Conservation (phyloP, 2,329 filamentous ascomycete species). For the Colletotrichum aenigma region DNA sequence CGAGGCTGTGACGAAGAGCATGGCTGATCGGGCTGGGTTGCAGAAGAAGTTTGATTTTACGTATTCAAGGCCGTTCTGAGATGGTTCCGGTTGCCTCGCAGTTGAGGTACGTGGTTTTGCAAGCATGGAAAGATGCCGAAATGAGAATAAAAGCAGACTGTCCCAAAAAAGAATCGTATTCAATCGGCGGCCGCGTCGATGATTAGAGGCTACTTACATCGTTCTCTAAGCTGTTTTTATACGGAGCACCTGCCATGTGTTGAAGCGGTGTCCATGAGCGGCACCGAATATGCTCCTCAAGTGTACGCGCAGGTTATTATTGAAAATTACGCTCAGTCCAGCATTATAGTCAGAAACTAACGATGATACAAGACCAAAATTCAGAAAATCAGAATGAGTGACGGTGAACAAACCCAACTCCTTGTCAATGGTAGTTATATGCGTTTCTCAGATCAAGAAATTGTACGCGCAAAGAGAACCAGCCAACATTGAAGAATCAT, state of each 20-base stretch:
- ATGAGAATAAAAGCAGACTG: background rate
- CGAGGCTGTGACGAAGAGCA: background rate
- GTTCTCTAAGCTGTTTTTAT: accelerated
- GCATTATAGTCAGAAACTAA: accelerated
- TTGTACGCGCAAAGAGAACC: accelerated
- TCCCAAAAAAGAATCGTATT: accelerated
- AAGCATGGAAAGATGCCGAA: accelerated
- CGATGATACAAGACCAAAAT: no score
- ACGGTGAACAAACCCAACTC: accelerated
- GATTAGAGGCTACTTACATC: accelerated
- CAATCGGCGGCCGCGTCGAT: background rate
- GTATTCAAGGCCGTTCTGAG: background rate
- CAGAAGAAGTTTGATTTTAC: constrained; percentile 1
- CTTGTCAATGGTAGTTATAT: accelerated
- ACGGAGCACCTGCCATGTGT: accelerated
- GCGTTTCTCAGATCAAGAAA: background rate
- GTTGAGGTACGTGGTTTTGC: background rate
- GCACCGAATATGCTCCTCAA: background rate
- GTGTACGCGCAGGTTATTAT: accelerated
- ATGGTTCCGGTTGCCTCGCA: background rate
- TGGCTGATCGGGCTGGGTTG: background rate
- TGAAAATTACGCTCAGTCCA: accelerated
- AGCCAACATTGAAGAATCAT: background rate
- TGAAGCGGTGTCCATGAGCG: no score
- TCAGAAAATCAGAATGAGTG: no score